phyloP scores from a whole-genome alignment of 1,284 basidiomycete genomes.

The Sanguinoderma infundibulare region DNA sequence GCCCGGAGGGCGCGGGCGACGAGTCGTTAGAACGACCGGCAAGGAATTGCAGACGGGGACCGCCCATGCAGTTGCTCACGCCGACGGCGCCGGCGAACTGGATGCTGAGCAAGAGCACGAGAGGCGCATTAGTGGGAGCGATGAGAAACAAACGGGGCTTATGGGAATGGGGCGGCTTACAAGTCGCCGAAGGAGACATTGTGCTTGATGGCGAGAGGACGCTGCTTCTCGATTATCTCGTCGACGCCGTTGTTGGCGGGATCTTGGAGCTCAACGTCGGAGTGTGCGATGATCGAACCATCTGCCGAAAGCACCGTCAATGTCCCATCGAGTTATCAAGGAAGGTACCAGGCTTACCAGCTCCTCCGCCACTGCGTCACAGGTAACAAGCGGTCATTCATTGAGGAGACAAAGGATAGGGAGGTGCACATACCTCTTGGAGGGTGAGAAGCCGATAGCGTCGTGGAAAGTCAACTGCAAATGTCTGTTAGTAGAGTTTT shows the following conservation, averaged over 20 bases:
- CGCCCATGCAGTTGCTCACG: slow-evolving; percentile 45
- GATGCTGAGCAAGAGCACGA: no score
- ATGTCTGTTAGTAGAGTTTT: background rate
- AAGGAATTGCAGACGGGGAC: slow-evolving; percentile 44
- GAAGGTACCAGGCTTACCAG: no score
- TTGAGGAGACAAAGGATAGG: no score
- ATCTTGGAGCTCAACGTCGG: slow-evolving; percentile 11
- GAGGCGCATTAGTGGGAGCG: background rate
- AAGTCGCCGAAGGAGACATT: slow-evolving; percentile 34
- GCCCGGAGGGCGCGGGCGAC: slow-evolving; percentile 36
- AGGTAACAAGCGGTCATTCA: no score
- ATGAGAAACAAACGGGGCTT: no score
- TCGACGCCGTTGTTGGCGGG: slow-evolving; percentile 21
- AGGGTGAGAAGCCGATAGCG: slow-evolving; percentile 1
- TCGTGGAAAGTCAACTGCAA: slow-evolving; percentile 8
- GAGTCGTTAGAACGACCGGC: slow-evolving; percentile 29
- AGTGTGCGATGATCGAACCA: slow-evolving; percentile 35
- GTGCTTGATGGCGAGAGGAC: slow-evolving; percentile 23
- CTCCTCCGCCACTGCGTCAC: slow-evolving; percentile 36
- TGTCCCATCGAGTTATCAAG: no score
- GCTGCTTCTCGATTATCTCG: slow-evolving; percentile 29
- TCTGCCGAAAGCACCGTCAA: no score
- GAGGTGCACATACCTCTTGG: background rate
- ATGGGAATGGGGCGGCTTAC: no score
- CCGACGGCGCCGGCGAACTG: slow-evolving; percentile 47